These are phyloP conservation scores for Rubus parviflorus DNA, from an alignment of 306 rosid genomes.

Conservation along the genomic window DNA sequence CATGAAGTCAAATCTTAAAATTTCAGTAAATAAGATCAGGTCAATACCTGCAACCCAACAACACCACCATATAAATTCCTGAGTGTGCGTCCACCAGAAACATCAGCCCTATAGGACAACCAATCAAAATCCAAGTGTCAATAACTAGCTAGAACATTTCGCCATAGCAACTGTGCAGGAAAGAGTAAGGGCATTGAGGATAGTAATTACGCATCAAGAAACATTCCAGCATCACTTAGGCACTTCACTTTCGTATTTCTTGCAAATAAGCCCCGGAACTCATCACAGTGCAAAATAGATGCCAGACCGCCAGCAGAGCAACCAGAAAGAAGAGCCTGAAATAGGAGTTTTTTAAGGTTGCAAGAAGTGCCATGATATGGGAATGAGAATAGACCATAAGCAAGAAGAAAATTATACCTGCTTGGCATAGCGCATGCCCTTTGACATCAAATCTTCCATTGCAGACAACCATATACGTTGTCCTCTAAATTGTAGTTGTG, in stretches of 20 bases:
- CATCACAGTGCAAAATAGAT: constrained; percentile 85
- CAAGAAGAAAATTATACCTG: constrained; percentile 50
- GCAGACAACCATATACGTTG: constrained; percentile 90
- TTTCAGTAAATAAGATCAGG: not conserved
- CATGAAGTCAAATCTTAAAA: not conserved
- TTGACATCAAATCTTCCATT: constrained; percentile 78
- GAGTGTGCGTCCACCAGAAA: constrained; percentile 65
- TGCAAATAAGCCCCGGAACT: constrained; percentile 63
- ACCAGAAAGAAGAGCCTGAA: constrained; percentile 92
- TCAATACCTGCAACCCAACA: constrained; percentile 74
- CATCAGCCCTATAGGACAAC: constrained; percentile 44
- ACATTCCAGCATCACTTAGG: constrained; percentile 93
- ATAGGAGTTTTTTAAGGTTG: not conserved
- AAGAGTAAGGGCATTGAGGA: constrained; percentile 15
- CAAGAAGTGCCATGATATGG: not conserved
- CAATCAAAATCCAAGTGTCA: constrained; percentile 13
- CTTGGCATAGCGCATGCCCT: constrained; percentile 81
- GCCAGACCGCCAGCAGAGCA: constrained; percentile 99
- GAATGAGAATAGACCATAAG: constrained; percentile 17
- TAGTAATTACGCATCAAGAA: constrained; percentile 78
- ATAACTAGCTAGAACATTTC: constrained; percentile 9
- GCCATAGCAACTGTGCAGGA: not conserved
- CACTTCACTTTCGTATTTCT: constrained; percentile 73
- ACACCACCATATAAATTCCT: constrained; percentile 69
- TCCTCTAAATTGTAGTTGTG: constrained; percentile 81